phyloP scores from a whole-genome alignment of 129 eudicot genomes.

The Logfia minima region DNA sequence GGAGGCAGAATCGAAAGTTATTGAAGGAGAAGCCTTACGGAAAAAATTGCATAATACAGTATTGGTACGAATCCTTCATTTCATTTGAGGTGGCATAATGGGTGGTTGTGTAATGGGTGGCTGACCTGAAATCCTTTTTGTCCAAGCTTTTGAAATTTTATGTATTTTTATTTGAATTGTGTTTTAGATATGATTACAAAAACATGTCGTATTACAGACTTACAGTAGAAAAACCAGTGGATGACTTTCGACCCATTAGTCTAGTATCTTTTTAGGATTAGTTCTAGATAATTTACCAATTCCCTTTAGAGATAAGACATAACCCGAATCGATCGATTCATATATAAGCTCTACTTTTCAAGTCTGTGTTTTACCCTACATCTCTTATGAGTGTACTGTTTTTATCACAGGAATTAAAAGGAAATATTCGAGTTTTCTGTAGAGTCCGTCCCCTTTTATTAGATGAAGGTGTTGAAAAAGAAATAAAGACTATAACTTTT shows the following conservation, averaged over 20 bases:
- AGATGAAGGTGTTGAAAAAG: conserved; percentile 63
- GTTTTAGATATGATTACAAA: neutral
- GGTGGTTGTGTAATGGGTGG: neutral
- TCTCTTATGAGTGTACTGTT: conserved; percentile 12
- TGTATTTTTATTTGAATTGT: neutral
- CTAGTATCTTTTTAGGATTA: neutral
- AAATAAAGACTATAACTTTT: conserved; percentile 56
- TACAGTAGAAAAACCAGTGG: neutral
- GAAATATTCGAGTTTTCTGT: conserved; percentile 93
- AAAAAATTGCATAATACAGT: conserved; percentile 91
- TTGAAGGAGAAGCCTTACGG: conserved; percentile 86
- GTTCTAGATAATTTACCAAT: no score
- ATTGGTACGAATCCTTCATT: conserved; percentile 46
- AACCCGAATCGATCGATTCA: neutral
- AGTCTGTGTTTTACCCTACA: neutral
- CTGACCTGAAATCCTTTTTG: neutral
- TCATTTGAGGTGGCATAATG: neutral
- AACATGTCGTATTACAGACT: neutral
- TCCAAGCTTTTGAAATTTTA: neutral
- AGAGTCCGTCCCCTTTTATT: conserved; percentile 83
- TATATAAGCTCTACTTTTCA: neutral
- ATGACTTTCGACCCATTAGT: neutral
- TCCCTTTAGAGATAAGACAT: neutral
- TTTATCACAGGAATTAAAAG: conserved; percentile 76
- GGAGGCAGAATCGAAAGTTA: conserved; percentile 75